A percentile compares a stretch with the other conserved stretches of the same genome.
Evolutionary conservation across 495 filamentous ascomycete genomes (phyloP).

Genomic region (Venustampulla echinocandica): DNA sequence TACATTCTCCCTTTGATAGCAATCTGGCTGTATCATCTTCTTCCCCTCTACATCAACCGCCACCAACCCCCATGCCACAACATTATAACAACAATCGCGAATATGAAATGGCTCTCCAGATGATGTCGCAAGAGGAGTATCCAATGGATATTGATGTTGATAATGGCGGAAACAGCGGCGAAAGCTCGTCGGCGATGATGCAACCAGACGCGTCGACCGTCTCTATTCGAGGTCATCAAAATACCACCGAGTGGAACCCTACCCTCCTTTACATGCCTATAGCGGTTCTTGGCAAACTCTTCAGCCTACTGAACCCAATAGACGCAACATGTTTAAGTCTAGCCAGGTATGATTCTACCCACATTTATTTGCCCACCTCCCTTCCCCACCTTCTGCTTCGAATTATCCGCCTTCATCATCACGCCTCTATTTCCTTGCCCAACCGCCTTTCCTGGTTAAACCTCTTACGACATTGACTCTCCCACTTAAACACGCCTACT

Average conservation of each 20-base stretch:
- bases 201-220: not conserved
- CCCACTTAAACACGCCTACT: no score
- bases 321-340: conserved; percentile 11
- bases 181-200: no score
- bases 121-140: not conserved
- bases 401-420: no score
- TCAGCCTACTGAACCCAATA: conserved; percentile 4
- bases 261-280: conserved; percentile 10
- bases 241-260: no score
- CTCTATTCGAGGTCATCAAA: not conserved
- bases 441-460: no score
- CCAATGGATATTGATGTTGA: not conserved
- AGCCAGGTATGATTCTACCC: conserved; percentile 2
- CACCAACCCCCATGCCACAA: not conserved
- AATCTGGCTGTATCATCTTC: not conserved
- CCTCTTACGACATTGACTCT: no score
- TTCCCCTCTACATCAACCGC: not conserved
- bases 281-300: conserved; percentile 8
- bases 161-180: not conserved
- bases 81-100: not conserved
- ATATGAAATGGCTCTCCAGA: not conserved
- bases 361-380: not conserved
- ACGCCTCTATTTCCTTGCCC: no score
- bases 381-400: not conserved
- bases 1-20: no score